Evolutionary conservation across 2,329 filamentous ascomycete species (phyloP).

Genomic region (Botrytis deweyae): DNA sequence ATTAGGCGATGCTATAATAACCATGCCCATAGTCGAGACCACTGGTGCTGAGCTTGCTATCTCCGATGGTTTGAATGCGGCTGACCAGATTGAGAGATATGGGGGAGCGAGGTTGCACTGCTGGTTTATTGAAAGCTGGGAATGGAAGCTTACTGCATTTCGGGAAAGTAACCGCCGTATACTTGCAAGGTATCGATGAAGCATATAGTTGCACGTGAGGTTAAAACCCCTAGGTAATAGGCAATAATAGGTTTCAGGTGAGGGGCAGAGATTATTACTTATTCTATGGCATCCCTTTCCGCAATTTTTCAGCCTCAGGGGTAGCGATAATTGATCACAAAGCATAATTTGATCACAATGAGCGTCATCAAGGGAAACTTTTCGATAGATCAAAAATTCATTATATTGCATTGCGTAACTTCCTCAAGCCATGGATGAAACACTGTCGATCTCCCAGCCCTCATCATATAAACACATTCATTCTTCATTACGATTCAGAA

Average conservation of each 20-base stretch:
- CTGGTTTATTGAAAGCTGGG: background rate
- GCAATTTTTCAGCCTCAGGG: background rate
- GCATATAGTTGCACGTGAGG: background rate
- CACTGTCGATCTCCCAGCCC: background rate
- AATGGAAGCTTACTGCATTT: no score
- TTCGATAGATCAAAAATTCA: slow-evolving; percentile 11
- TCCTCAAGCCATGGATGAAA: background rate
- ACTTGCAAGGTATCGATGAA: background rate
- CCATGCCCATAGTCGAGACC: slow-evolving; percentile 31
- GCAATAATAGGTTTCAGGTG: background rate
- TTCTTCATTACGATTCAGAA: background rate
- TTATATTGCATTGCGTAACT: background rate
- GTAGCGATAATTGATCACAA: background rate
- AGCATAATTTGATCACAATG: background rate
- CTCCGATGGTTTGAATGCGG: slow-evolving; percentile 21
- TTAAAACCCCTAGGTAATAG: background rate
- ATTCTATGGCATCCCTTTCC: background rate
- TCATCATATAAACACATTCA: background rate
- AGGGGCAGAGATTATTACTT: background rate
- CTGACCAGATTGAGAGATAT: background rate
- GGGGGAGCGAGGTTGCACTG: background rate
- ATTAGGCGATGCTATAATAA: slow-evolving; percentile 19
- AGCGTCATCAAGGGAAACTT: background rate
- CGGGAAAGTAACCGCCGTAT: background rate
- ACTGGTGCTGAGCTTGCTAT: slow-evolving; percentile 30